phyloP scores from a whole-genome alignment of 768 basidiomycete species.

The Sarcodon aspratus region DNA sequence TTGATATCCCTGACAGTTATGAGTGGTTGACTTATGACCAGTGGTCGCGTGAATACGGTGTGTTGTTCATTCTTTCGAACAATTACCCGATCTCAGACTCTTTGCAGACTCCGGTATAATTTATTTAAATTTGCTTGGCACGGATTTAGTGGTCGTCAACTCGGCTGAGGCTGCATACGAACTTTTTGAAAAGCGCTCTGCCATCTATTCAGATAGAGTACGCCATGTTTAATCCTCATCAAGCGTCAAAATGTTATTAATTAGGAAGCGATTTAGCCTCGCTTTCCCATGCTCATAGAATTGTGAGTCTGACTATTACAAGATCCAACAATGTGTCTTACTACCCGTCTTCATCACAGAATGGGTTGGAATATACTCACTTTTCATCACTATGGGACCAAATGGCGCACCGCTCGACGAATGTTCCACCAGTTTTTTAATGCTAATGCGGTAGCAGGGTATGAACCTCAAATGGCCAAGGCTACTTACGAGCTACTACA shows the following conservation, averaged over 20 bases:
- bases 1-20: conserved; percentile 4
- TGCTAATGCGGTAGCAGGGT: conserved; percentile 16
- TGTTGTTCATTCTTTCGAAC: background rate
- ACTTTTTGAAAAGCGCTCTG: conserved; percentile 18
- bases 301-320: no score
- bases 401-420: conserved; percentile 29
- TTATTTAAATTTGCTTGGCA: conserved; percentile 8
- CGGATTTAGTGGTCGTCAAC: conserved; percentile 6
- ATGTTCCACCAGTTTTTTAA: conserved; percentile 31
- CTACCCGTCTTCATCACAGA: conserved; percentile 11
- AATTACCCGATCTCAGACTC: background rate
- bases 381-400: conserved; percentile 26
- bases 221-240: background rate
- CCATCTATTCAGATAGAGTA: conserved; percentile 20
- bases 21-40: conserved; percentile 10
- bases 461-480: conserved; percentile 19
- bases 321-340: no score
- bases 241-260: no score
- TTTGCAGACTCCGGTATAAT: conserved; percentile 4
- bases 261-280: no score
- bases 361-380: conserved; percentile 28
- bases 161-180: conserved; percentile 7
- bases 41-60: conserved; percentile 9
- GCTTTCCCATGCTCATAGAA: no score
- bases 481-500: conserved; percentile 21